phyloP scores from a whole-genome alignment of 495 filamentous ascomycete species.

The Hyphodiscus hymeniophilus region DNA sequence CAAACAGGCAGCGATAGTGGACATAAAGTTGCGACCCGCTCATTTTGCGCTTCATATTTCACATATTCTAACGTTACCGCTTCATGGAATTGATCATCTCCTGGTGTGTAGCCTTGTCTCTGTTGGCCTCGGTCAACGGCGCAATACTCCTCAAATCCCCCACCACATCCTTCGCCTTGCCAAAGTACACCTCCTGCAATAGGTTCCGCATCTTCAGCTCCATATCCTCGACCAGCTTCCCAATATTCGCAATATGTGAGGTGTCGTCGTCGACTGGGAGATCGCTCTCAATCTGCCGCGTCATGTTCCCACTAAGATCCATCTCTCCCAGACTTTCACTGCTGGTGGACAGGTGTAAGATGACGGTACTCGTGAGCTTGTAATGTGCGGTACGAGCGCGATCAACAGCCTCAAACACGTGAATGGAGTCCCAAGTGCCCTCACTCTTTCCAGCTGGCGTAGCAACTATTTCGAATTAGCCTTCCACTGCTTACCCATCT shows the following conservation, averaged over 20 bases:
- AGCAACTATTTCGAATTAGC: constrained; percentile 27
- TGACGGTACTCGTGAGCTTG: constrained; percentile 95
- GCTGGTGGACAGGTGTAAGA: constrained; percentile 71
- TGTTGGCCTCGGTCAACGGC: constrained; percentile 75
- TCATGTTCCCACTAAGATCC: constrained; percentile 96
- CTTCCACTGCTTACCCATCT: neutral
- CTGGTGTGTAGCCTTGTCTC: constrained; percentile 75
- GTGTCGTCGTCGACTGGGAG: constrained; percentile 82
- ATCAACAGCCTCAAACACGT: constrained; percentile 95
- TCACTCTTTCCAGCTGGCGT: constrained; percentile 60
- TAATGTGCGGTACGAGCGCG: constrained; percentile 87
- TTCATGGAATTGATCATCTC: constrained; percentile 83
- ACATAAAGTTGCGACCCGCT: too few relatives aligned
- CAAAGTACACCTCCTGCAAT: constrained; percentile 98
- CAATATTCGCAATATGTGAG: constrained; percentile 93
- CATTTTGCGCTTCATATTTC: too few relatives aligned
- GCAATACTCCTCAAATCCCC: constrained; percentile 89
- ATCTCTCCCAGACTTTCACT: constrained; percentile 73
- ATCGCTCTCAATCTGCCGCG: constrained; percentile 87
- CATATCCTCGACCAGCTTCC: constrained; percentile 96
- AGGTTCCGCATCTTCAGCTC: constrained; percentile 99
- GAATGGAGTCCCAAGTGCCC: constrained; percentile 95
- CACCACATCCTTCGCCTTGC: constrained; percentile 99
- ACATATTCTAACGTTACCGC: constrained; percentile 19
- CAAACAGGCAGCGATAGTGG: too few relatives aligned